Conservation (phyloP, 2,329 filamentous ascomycete genomes). For the Elsinoe perseae region DNA sequence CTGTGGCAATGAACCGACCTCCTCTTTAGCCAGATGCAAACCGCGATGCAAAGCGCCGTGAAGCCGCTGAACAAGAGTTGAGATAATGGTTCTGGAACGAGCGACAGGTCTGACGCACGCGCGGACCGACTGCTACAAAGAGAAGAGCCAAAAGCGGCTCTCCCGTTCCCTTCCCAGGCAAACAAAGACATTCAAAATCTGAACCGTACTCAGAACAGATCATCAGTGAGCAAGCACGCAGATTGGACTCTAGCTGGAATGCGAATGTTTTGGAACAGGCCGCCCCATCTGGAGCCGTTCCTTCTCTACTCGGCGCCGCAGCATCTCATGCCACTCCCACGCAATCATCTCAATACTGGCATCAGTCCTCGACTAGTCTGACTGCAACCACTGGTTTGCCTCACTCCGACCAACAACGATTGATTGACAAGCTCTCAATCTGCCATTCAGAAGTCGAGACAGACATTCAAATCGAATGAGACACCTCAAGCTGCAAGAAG, state of each 20-base stretch:
- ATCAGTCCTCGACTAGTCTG: too few species aligned
- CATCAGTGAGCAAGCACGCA: slow-evolving; percentile 46
- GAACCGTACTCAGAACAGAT: slow-evolving; percentile 19
- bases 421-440: too few species aligned
- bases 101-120: neutral
- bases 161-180: neutral
- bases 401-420: too few species aligned
- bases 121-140: neutral
- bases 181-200: slow-evolving; percentile 6
- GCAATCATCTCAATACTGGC: too few species aligned
- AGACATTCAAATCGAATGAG: too few species aligned
- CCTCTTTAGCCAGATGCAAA: neutral
- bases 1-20: slow-evolving; percentile 4
- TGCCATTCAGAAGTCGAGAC: too few species aligned
- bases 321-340: too few species aligned
- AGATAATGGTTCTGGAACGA: slow-evolving; percentile 5
- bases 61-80: neutral
- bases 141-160: neutral
- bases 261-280: too few species aligned
- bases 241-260: neutral
- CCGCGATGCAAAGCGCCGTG: neutral
- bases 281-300: too few species aligned
- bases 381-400: too few species aligned
- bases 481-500: too few species aligned
- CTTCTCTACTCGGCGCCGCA: too few species aligned